Percentiles rank a stretch among this genome's conserved stretches.
phyloP scores from a whole-genome alignment of 2,329 filamentous ascomycete genomes.

The Aspergillus niger region DNA sequence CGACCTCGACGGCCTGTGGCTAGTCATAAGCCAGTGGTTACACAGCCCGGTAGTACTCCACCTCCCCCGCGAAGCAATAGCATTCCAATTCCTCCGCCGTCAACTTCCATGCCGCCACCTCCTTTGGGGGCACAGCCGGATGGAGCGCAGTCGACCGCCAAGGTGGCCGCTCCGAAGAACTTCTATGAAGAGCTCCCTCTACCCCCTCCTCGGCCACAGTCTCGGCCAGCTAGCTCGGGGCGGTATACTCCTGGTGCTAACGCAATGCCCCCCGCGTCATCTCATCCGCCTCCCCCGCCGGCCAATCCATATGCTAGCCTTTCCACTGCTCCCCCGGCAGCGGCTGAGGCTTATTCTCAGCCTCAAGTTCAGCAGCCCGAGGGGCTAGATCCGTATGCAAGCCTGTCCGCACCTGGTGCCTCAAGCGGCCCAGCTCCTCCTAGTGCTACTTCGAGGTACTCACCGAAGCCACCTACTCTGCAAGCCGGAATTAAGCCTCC shows the following conservation, averaged over 20 bases:
- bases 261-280: conserved; percentile 22
- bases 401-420: conserved; percentile 29
- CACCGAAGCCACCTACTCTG: conserved; percentile 41
- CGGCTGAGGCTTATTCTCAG: conserved; percentile 20
- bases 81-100: conserved; percentile 44
- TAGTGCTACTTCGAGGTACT: conserved; percentile 42
- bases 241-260: conserved; percentile 44
- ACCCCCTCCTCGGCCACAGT: conserved; percentile 53
- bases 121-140: conserved; percentile 24
- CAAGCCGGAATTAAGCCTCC: conserved; percentile 39
- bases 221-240: conserved; percentile 56
- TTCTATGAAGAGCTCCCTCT: conserved; percentile 79
- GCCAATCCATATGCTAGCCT: conserved; percentile 23
- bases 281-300: conserved; percentile 18
- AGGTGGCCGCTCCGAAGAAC: conserved; percentile 42
- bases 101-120: conserved; percentile 21
- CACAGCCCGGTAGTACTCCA: conserved; percentile 47
- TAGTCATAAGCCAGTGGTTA: conserved; percentile 57
- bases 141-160: conserved; percentile 34
- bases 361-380: conserved; percentile 36
- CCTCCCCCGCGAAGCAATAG: conserved; percentile 66
- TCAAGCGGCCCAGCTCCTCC: conserved; percentile 33
- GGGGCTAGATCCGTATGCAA: conserved; percentile 35
- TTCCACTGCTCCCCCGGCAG: conserved; percentile 24
- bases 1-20: conserved; percentile 64